phyloP scores from a whole-genome alignment of 495 filamentous ascomycete genomes.

The Neurospora sp. region DNA sequence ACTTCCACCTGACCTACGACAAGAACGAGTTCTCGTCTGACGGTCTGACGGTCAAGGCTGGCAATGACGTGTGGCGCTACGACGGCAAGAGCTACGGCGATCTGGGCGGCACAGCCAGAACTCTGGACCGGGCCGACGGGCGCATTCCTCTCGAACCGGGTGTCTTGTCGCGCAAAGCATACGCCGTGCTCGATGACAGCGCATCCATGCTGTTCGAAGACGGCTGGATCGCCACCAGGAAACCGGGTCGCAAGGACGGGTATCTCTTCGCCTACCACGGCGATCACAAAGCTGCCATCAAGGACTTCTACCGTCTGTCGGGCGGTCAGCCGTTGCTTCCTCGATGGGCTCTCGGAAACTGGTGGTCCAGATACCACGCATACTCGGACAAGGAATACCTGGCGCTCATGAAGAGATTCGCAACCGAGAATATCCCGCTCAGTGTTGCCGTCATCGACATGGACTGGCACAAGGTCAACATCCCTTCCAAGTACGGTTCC shows the following conservation, averaged over 20 bases:
- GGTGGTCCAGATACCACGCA: constrained; percentile 51
- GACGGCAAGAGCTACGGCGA: constrained; percentile 32
- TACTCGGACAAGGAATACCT: constrained; percentile 43
- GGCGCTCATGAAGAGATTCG: constrained; percentile 40
- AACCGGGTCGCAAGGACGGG: constrained; percentile 39
- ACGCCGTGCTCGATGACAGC: constrained; percentile 42
- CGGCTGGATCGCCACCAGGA: constrained; percentile 35
- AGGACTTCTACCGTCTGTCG: constrained; percentile 44
- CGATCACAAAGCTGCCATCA: constrained; percentile 43
- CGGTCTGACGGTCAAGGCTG: constrained; percentile 30
- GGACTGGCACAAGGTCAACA: constrained; percentile 48
- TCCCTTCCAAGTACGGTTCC: constrained; percentile 21
- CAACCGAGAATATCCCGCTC: constrained; percentile 37
- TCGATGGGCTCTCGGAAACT: constrained; percentile 49
- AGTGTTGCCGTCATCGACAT: constrained; percentile 48
- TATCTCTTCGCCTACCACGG: constrained; percentile 49
- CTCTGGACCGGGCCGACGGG: constrained; percentile 43
- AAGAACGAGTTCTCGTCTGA: constrained; percentile 36
- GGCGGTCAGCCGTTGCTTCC: constrained; percentile 46
- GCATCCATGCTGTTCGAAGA: constrained; percentile 45
- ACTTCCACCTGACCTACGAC: constrained; percentile 43
- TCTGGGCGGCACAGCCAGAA: constrained; percentile 44
- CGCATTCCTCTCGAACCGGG: constrained; percentile 37
- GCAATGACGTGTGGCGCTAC: constrained; percentile 34
- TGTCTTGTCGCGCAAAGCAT: constrained; percentile 36